Percentiles rank a stretch among this genome's conserved stretches.
These are phyloP conservation scores for Bocquillonia castaneifolia DNA, from an alignment of 441 rosid genomes.

Conservation along the genomic window DNA sequence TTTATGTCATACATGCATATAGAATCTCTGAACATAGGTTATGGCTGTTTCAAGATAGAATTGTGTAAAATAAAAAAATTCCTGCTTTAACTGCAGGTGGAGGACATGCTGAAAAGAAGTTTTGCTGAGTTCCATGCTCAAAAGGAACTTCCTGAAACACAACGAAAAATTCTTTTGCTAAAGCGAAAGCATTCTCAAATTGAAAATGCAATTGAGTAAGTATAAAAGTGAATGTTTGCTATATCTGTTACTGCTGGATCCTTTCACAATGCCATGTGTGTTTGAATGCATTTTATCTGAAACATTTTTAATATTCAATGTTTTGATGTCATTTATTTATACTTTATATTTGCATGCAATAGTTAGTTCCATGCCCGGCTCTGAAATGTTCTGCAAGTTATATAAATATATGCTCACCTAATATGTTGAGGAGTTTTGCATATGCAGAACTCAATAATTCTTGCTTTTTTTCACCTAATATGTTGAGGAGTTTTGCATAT, in stretches of 20 bases:
- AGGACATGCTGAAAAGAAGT: conserved; percentile 98
- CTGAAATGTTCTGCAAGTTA: not conserved
- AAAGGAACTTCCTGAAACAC: conserved; percentile 86
- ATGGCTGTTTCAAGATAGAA: not conserved
- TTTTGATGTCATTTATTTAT: not conserved
- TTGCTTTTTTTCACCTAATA: not conserved
- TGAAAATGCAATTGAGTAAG: conserved; percentile 74
- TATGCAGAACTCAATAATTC: conserved; percentile 5
- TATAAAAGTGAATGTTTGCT: conserved; percentile 8
- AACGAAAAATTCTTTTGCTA: conserved; percentile 70
- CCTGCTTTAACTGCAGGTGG: conserved; percentile 64
- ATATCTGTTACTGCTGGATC: not conserved
- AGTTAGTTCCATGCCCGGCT: not conserved
- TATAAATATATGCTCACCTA: not conserved
- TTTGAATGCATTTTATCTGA: not conserved
- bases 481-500: not conserved
- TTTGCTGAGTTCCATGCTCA: conserved; percentile 98
- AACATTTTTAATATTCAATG: not conserved
- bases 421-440: not conserved
- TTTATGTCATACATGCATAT: conserved; percentile 1
- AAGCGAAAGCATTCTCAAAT: conserved; percentile 76
- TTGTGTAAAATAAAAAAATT: not conserved
- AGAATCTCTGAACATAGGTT: not conserved
- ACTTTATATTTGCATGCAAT: not conserved
- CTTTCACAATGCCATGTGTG: conserved; percentile 1